A percentile compares a stretch with the other conserved stretches of the same genome.
These are phyloP conservation scores for Phytophthora pistaciae DNA, from an alignment of 352 stramenopile genomes.

Conservation along the genomic window DNA sequence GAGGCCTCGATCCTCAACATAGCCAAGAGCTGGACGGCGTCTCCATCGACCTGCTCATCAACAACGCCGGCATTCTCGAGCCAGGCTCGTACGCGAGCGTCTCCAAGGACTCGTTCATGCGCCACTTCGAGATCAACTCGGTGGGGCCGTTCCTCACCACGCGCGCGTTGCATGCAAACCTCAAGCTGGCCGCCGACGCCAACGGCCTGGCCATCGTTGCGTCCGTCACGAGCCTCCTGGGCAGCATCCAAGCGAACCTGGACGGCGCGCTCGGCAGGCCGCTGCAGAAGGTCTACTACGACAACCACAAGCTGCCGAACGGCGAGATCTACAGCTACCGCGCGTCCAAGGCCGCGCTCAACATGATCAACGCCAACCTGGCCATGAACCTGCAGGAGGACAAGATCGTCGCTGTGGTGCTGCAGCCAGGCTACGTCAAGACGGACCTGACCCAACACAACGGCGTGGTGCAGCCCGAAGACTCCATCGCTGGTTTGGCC, in stretches of 20 bases:
- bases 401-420: conserved; percentile 49
- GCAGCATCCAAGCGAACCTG: conserved; percentile 45
- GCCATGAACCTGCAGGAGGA: conserved; percentile 50
- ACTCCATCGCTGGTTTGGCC: conserved; percentile 19
- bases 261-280: neutral
- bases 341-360: conserved; percentile 74
- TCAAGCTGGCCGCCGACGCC: conserved; percentile 36
- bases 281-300: neutral
- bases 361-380: conserved; percentile 64
- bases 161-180: conserved; percentile 48
- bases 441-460: conserved; percentile 50
- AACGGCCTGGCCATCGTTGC: conserved; percentile 10
- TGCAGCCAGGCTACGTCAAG: conserved; percentile 62
- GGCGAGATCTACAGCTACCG: conserved; percentile 70
- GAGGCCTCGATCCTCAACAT: conserved; percentile 50
- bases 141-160: conserved; percentile 67
- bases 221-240: conserved; percentile 22
- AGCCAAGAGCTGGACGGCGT: conserved; percentile 46
- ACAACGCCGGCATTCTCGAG: conserved; percentile 63
- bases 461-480: neutral
- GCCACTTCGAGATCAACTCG: conserved; percentile 68
- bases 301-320: neutral
- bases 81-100: conserved; percentile 31
- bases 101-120: conserved; percentile 57
- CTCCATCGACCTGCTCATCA: conserved; percentile 67